A percentile compares a stretch with the other conserved stretches of the same genome.
These are phyloP conservation scores for Chrysanthemum lavandulifolium DNA, from an alignment of 129 eudicot genomes.

Conservation along the genomic window DNA sequence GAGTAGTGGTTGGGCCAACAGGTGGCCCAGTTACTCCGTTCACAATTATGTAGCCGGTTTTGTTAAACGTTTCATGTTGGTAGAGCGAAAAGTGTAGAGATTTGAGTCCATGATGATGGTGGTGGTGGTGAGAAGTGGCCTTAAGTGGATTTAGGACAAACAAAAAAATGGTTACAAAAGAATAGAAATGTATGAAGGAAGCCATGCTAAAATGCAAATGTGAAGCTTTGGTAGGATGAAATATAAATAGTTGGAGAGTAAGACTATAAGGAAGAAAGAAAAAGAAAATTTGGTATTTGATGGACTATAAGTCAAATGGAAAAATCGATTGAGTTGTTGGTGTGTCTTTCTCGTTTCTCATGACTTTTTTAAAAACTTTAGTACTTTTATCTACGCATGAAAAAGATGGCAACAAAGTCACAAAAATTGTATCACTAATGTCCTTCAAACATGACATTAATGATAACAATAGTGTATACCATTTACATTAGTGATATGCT, in stretches of 20 bases:
- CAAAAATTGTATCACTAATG: no score
- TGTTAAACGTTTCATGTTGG: constrained; percentile 58
- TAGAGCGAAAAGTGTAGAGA: constrained; percentile 49
- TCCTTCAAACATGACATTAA: no score
- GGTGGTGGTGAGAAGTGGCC: constrained; percentile 35
- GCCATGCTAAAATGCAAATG: constrained; percentile 24
- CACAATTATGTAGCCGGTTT: constrained; percentile 46
- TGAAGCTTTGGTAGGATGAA: constrained; percentile 5
- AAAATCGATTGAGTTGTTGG: constrained; percentile 15
- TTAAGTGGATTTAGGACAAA: constrained; percentile 27
- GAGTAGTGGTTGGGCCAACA: constrained; percentile 44
- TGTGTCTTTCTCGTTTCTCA: constrained; percentile 19
- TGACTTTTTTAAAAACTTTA: background rate
- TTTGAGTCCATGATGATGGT: constrained; percentile 39
- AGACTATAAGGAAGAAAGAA: constrained; percentile 2
- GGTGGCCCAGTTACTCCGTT: constrained; percentile 44
- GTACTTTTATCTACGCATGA: no score
- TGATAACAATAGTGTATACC: no score
- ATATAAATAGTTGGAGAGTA: constrained; percentile 21
- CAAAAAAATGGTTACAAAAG: constrained; percentile 21
- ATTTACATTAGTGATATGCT: no score
- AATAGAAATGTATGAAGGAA: constrained; percentile 26
- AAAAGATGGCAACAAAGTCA: background rate
- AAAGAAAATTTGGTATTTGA: background rate
- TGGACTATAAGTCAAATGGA: constrained; percentile 14